Evolutionary conservation across 2,329 filamentous ascomycete species (phyloP).

Genomic region (Ophiostoma piceae): DNA sequence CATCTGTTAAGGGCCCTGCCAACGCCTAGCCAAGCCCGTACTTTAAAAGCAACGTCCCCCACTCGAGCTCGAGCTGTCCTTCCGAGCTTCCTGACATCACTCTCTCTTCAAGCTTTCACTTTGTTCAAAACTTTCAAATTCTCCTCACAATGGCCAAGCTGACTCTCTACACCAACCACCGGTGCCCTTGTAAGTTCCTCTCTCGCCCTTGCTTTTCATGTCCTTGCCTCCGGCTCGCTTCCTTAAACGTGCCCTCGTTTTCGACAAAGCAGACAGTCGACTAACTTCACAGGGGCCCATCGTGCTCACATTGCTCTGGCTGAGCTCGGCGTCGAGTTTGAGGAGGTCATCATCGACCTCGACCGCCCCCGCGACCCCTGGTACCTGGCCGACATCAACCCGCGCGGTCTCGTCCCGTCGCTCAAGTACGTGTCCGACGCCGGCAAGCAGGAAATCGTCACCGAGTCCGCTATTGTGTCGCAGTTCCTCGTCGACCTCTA

Average conservation of each 20-base stretch:
- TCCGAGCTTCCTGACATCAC: not conserved
- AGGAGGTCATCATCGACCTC: slow-evolving; percentile 70
- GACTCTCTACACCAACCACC: slow-evolving; percentile 29
- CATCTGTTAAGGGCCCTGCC: no score
- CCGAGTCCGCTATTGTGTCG: slow-evolving; percentile 67
- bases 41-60: slow-evolving; percentile 2
- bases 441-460: slow-evolving; percentile 56
- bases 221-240: not conserved
- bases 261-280: not conserved
- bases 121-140: not conserved
- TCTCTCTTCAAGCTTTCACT: not conserved
- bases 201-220: no score
- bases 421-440: slow-evolving; percentile 50
- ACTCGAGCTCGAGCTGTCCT: not conserved
- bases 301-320: slow-evolving; percentile 67
- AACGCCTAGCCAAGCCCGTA: not conserved
- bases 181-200: slow-evolving; percentile 25
- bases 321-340: slow-evolving; percentile 60
- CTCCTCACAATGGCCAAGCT: slow-evolving; percentile 24
- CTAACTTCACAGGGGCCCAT: slow-evolving; percentile 51
- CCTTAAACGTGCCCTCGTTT: not conserved
- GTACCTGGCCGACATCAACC: slow-evolving; percentile 68
- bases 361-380: slow-evolving; percentile 61
- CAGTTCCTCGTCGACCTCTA: slow-evolving; percentile 66
- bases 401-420: slow-evolving; percentile 69